Evolutionary conservation across 495 filamentous ascomycete genomes (phyloP).

Genomic region (Neurospora tetraspora): DNA sequence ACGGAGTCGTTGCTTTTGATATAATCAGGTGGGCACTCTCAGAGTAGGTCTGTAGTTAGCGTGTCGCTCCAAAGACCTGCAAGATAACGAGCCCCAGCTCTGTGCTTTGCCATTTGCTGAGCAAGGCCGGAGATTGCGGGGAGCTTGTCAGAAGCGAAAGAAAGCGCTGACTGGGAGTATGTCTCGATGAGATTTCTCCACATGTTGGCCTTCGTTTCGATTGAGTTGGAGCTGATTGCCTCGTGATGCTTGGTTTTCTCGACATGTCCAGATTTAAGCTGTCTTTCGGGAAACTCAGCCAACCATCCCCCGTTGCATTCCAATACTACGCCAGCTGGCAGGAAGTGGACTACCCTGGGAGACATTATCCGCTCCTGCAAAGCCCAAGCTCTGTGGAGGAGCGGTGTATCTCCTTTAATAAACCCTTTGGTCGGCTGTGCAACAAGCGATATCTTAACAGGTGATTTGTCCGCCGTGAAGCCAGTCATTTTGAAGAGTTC

Average conservation of each 20-base stretch:
- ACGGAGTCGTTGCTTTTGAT: too few species aligned
- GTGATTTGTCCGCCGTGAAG: not conserved
- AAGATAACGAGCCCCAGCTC: not conserved
- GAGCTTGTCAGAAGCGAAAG: not conserved
- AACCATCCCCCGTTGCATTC: not conserved
- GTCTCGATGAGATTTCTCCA: not conserved
- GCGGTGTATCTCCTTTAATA: not conserved
- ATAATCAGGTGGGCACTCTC: too few species aligned
- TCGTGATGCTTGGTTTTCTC: not conserved
- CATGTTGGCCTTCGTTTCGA: not conserved
- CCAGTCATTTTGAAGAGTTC: not conserved
- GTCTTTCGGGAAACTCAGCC: not conserved
- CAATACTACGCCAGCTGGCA: not conserved
- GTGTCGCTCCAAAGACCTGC: not conserved
- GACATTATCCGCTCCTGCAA: not conserved
- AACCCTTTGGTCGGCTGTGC: not conserved
- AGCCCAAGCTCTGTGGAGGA: not conserved
- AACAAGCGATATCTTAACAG: not conserved
- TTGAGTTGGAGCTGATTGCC: not conserved
- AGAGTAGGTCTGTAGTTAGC: not conserved
- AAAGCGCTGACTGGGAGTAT: not conserved
- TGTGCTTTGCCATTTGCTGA: not conserved
- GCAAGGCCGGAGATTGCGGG: not conserved
- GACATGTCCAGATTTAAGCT: fast-evolving
- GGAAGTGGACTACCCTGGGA: not conserved